phyloP scores from a whole-genome alignment of 352 stramenopile genomes.

The Phytopythium aichiense region DNA sequence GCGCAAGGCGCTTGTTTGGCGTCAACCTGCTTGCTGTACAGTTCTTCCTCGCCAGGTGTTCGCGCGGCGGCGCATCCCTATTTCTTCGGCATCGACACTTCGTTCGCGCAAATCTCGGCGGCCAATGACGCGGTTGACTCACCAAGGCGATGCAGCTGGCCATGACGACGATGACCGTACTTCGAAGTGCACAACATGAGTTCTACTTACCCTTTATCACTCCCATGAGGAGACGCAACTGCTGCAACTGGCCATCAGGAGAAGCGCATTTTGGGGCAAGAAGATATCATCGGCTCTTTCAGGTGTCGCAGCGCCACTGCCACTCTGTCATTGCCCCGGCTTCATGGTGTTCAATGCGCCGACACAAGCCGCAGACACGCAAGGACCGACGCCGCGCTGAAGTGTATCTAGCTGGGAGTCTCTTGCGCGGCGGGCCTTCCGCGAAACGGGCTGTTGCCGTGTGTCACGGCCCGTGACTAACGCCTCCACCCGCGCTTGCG shows the following conservation, averaged over 20 bases:
- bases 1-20: not conserved
- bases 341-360: not conserved
- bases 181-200: too few relatives aligned
- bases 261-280: not conserved
- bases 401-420: not conserved
- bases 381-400: not conserved
- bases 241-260: not conserved
- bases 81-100: not conserved
- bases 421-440: not conserved
- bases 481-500: not conserved
- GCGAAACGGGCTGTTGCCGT: not conserved
- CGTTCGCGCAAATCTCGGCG: not conserved
- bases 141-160: not conserved
- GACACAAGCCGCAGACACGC: constrained; percentile 1
- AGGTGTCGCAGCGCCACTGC: not conserved
- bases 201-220: too few relatives aligned
- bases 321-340: not conserved
- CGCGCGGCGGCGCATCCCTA: not conserved
- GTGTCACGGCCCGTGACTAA: not conserved
- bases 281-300: not conserved
- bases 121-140: not conserved
- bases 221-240: not conserved
- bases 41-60: not conserved
- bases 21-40: not conserved
- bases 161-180: too few relatives aligned